These are phyloP conservation scores for Aquilaria yunnanensis DNA, from an alignment of 345 rosid species.

Conservation along the genomic window DNA sequence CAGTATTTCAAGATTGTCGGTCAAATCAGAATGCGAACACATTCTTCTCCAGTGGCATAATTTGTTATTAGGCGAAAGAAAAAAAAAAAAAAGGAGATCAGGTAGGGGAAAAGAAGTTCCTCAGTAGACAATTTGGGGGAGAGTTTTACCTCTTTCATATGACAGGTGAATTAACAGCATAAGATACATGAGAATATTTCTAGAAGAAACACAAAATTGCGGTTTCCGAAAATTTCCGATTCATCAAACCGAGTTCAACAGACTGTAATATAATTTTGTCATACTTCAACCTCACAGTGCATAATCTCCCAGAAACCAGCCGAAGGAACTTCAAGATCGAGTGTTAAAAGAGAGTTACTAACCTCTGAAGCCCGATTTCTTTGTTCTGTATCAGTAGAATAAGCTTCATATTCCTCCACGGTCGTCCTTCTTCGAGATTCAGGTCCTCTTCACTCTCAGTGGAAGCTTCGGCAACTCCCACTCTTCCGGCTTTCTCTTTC, in stretches of 20 bases:
- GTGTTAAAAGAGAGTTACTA: slow-evolving; percentile 18
- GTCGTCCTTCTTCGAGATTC: slow-evolving; percentile 26
- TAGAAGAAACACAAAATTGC: too few relatives aligned
- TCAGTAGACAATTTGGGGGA: too few relatives aligned
- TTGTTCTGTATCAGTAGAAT: slow-evolving; percentile 48
- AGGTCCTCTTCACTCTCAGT: slow-evolving; percentile 9
- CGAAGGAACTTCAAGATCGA: neutral
- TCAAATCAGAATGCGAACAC: neutral
- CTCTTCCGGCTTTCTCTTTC: slow-evolving; percentile 12
- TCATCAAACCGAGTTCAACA: neutral
- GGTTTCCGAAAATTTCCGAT: neutral
- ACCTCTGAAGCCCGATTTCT: slow-evolving; percentile 48
- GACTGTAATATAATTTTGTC: neutral
- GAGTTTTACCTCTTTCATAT: too few relatives aligned
- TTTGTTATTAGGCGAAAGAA: too few relatives aligned
- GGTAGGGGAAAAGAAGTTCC: too few relatives aligned
- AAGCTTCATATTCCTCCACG: slow-evolving; percentile 76
- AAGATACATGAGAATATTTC: neutral
- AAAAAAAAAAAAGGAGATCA: neutral
- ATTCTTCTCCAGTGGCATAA: neutral
- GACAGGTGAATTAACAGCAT: neutral
- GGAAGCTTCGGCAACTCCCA: slow-evolving; percentile 12
- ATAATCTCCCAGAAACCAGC: slow-evolving; percentile 4
- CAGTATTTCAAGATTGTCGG: slow-evolving; percentile 7
- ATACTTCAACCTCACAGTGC: neutral